Conservation (phyloP, 192 early-diverging fungal genomes). For the Entophlyctis helioformis region DNA sequence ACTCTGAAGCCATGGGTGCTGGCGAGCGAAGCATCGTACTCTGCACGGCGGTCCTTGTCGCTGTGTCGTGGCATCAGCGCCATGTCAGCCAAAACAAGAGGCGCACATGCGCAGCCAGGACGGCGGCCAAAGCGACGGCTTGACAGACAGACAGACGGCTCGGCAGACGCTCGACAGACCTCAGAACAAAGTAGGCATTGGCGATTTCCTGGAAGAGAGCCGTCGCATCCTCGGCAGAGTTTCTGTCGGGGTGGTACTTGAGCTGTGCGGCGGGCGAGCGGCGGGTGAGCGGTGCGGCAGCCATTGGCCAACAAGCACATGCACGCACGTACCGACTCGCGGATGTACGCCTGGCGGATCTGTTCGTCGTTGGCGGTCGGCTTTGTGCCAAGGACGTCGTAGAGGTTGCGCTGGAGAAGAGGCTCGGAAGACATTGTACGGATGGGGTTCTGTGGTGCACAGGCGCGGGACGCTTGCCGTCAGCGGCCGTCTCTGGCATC, state of each 20-base stretch:
- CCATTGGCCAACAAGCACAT: slow-evolving; percentile 4
- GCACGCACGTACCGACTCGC: slow-evolving; percentile 32
- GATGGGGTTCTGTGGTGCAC: too few relatives aligned
- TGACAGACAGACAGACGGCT: neutral
- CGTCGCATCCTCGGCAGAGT: slow-evolving; percentile 37
- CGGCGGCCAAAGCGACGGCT: neutral
- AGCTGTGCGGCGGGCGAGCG: slow-evolving; percentile 8
- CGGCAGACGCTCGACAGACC: slow-evolving; percentile 11
- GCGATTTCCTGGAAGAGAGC: slow-evolving; percentile 59
- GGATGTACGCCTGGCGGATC: slow-evolving; percentile 73
- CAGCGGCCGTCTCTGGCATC: too few relatives aligned
- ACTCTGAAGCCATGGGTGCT: slow-evolving; percentile 1
- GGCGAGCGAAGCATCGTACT: slow-evolving; percentile 17
- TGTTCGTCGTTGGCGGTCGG: slow-evolving; percentile 48
- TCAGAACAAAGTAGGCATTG: slow-evolving; percentile 69
- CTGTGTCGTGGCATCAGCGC: slow-evolving; percentile 4
- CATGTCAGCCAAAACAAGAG: neutral
- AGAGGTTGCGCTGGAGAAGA: too few relatives aligned
- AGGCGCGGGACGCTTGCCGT: too few relatives aligned
- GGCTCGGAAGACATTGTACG: too few relatives aligned
- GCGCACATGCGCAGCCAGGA: too few relatives aligned
- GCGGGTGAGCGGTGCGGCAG: slow-evolving; percentile 36
- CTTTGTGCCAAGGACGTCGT: slow-evolving; percentile 46
- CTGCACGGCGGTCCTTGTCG: slow-evolving; percentile 21
- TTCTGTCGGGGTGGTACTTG: slow-evolving; percentile 41